Conservation (phyloP, 805 yeast species). For the Geotrichum ghanense region DNA sequence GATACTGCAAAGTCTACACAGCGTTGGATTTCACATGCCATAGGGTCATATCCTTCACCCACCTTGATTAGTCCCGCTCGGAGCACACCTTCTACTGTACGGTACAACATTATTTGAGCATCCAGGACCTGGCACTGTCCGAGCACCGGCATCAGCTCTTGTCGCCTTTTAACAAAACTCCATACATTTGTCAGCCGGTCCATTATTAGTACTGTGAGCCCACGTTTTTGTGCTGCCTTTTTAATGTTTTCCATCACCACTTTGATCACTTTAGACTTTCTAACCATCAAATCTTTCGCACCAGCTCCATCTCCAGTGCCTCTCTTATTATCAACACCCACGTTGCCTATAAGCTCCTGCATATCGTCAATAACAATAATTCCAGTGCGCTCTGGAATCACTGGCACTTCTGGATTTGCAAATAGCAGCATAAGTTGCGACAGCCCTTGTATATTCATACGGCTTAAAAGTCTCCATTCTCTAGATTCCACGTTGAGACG, state of each 20-base stretch:
- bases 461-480: conserved; percentile 3
- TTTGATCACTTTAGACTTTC: neutral
- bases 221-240: neutral
- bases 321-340: neutral
- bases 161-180: neutral
- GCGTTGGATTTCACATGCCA: neutral
- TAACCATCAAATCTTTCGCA: neutral
- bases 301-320: neutral
- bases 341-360: neutral
- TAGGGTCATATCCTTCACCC: neutral
- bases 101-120: neutral
- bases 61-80: neutral
- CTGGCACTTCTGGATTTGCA: neutral
- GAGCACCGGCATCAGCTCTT: neutral
- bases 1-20: neutral
- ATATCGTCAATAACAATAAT: conserved; percentile 6
- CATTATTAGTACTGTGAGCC: neutral
- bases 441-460: conserved; percentile 4
- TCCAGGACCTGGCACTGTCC: neutral
- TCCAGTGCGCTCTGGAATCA: conserved; percentile 2
- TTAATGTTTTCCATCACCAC: neutral
- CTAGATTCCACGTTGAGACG: conserved; percentile 11
- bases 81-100: neutral
- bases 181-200: neutral
- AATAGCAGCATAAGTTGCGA: conserved; percentile 11